Evolutionary conservation across 2,329 filamentous ascomycete genomes (phyloP).

Genomic region (Aureobasidium melanogenum): DNA sequence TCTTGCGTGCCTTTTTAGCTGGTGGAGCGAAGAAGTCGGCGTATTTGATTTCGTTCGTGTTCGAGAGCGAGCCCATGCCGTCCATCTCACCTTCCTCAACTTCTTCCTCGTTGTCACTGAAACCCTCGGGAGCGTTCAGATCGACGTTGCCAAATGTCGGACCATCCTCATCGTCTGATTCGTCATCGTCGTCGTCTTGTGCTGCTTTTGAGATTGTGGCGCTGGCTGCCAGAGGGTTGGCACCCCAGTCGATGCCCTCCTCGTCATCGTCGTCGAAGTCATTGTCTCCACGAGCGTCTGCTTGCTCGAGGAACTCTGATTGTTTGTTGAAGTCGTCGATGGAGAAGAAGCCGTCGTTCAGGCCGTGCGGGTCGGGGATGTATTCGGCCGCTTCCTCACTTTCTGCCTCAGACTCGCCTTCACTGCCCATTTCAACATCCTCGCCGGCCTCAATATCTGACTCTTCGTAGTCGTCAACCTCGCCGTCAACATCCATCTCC

Average conservation of each 20-base stretch:
- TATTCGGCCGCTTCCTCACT: conserved; percentile 48
- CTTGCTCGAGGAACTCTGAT: conserved; percentile 78
- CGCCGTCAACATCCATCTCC: conserved; percentile 21
- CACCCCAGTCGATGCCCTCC: conserved; percentile 80
- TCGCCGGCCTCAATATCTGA: conserved; percentile 32
- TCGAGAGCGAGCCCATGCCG: conserved; percentile 48
- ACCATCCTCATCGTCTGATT: conserved; percentile 54
- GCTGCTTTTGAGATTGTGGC: conserved; percentile 29
- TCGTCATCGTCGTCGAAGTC: conserved; percentile 52
- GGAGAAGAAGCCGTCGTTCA: conserved; percentile 97
- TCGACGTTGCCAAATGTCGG: conserved; percentile 78
- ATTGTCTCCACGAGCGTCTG: conserved; percentile 70
- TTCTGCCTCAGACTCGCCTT: conserved; percentile 37
- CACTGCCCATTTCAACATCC: conserved; percentile 20
- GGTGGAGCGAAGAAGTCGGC: conserved; percentile 90
- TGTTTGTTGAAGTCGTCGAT: conserved; percentile 97
- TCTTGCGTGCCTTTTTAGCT: conserved; percentile 49
- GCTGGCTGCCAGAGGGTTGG: conserved; percentile 53
- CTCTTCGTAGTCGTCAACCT: conserved; percentile 32
- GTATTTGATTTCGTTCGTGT: conserved; percentile 85
- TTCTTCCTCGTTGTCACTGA: conserved; percentile 48
- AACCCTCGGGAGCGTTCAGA: conserved; percentile 63
- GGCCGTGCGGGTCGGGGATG: conserved; percentile 65
- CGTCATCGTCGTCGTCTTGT: conserved; percentile 23
- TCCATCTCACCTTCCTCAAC: conserved; percentile 48